These are phyloP conservation scores for Peronospora tabacina DNA, from an alignment of 352 stramenopile genomes.

Conservation along the genomic window DNA sequence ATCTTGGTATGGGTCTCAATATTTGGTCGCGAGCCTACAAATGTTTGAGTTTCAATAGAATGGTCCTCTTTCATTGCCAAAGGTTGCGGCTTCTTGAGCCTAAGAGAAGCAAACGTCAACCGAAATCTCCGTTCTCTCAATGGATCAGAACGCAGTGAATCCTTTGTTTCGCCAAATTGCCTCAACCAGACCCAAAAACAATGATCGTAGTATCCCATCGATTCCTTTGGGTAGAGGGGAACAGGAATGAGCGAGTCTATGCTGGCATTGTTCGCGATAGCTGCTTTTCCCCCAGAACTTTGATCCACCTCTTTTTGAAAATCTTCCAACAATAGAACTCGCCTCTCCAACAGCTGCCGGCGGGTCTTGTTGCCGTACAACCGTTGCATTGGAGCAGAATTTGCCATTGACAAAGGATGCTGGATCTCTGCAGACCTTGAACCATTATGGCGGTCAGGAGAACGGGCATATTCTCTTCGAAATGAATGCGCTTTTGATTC, in stretches of 20 bases:
- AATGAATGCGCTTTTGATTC: background rate
- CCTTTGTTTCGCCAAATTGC: slow-evolving; percentile 15
- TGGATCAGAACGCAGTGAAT: slow-evolving; percentile 14
- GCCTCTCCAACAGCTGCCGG: slow-evolving; percentile 17
- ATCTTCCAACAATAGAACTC: slow-evolving; percentile 12
- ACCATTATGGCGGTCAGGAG: background rate
- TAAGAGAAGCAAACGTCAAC: slow-evolving; percentile 21
- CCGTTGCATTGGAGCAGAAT: slow-evolving; percentile 8
- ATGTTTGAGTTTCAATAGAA: background rate
- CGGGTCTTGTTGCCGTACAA: slow-evolving; percentile 10
- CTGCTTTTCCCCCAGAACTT: background rate
- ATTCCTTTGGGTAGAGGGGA: slow-evolving; percentile 18
- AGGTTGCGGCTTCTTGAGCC: slow-evolving; percentile 4
- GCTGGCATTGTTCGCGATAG: background rate
- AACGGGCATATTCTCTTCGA: slow-evolving; percentile 3
- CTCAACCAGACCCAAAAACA: slow-evolving; percentile 24
- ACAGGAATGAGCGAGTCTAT: slow-evolving; percentile 15
- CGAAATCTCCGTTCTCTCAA: slow-evolving; percentile 18
- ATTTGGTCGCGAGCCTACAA: background rate
- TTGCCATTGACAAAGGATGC: background rate
- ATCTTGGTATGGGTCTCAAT: slow-evolving; percentile 9
- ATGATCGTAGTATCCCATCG: slow-evolving; percentile 24
- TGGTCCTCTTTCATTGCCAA: background rate
- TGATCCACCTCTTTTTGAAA: slow-evolving; percentile 14
- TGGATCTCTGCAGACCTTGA: slow-evolving; percentile 2